A percentile compares a stretch with the other conserved stretches of the same genome.
These are phyloP conservation scores for Hypoxylon trugodes DNA, from an alignment of 495 filamentous ascomycete genomes.

Conservation along the genomic window DNA sequence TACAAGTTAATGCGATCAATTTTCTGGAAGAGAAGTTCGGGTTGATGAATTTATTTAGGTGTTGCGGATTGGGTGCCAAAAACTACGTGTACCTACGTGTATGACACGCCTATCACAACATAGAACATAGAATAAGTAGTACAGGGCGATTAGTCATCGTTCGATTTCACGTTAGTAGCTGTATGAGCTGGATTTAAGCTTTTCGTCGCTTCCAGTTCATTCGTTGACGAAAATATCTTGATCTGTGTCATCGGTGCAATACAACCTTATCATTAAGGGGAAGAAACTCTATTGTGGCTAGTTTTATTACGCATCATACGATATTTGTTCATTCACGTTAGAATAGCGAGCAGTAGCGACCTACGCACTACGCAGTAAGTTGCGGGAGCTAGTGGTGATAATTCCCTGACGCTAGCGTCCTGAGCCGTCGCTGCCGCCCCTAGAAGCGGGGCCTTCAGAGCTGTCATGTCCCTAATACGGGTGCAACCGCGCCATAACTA, in stretches of 20 bases:
- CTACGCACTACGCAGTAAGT: no score
- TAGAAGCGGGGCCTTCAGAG: no score
- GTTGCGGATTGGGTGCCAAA: no score
- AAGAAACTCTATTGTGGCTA: background rate
- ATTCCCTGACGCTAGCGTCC: no score
- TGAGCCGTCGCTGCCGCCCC: no score
- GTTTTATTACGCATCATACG: no score
- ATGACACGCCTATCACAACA: no score
- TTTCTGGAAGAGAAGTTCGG: background rate
- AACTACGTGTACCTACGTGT: no score
- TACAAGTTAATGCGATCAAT: slow-evolving; percentile 2
- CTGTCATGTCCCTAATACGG: no score
- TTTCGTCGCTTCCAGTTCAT: slow-evolving; percentile 17
- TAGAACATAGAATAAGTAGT: background rate
- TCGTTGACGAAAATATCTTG: background rate
- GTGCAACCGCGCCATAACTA: no score
- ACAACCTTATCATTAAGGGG: background rate
- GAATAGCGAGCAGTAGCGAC: background rate
- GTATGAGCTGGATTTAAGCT: slow-evolving; percentile 5
- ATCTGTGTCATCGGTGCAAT: background rate
- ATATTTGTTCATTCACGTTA: no score
- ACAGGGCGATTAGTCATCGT: slow-evolving; percentile 25
- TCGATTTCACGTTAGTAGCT: slow-evolving; percentile 25
- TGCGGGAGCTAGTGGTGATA: no score
- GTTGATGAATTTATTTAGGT: background rate